phyloP scores from a whole-genome alignment of 2,329 filamentous ascomycete species.

The Trichoderma semiorbis region DNA sequence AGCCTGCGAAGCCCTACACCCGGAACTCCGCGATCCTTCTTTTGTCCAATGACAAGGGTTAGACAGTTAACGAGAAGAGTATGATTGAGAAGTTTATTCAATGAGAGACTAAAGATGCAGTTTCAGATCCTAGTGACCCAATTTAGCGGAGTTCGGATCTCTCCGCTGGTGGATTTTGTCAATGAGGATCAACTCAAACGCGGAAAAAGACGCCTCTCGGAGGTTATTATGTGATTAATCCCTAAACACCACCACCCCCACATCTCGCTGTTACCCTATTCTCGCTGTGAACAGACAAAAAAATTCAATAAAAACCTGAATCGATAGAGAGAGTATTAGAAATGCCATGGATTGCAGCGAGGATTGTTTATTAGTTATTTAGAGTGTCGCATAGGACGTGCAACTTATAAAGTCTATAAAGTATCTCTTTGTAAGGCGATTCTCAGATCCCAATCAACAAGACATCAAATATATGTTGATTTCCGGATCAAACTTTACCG shows the following conservation, averaged over 20 bases:
- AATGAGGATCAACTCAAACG: background rate
- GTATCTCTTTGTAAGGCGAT: rapidly evolving
- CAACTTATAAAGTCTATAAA: background rate
- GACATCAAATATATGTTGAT: background rate
- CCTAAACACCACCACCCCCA: background rate
- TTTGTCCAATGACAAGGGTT: background rate
- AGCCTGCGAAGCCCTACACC: background rate
- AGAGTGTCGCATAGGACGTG: background rate
- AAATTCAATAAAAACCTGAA: background rate
- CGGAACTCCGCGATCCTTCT: background rate
- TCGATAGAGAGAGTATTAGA: background rate
- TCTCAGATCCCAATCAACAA: background rate
- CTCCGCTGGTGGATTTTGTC: background rate
- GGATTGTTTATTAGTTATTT: background rate
- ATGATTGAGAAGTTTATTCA: background rate
- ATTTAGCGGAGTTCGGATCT: background rate
- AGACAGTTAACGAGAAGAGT: background rate
- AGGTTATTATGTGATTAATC: background rate
- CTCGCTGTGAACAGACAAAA: background rate
- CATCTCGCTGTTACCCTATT: too few relatives aligned
- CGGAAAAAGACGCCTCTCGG: background rate
- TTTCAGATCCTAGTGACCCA: background rate
- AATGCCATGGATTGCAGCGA: background rate
- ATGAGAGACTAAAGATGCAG: background rate
- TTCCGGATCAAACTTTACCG: background rate